Conservation (phyloP, 257 asterid species). For the Nicotiana attenuata region DNA sequence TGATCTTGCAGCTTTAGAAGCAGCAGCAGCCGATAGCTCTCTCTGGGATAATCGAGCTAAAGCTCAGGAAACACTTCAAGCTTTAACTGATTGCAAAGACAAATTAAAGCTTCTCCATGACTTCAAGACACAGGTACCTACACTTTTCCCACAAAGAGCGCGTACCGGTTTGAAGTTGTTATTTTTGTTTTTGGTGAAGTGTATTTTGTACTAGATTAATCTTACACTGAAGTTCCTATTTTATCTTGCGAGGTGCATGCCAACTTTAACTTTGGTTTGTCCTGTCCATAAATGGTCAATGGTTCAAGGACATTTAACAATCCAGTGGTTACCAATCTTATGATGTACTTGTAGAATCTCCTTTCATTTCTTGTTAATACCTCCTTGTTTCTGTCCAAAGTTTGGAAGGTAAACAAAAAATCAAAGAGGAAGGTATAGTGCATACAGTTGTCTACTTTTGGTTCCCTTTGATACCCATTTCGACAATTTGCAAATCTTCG, state of each 20-base stretch:
- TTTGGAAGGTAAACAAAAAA: not conserved
- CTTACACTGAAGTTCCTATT: not conserved
- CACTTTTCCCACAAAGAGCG: constrained; percentile 9
- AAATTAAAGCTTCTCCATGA: constrained; percentile 79
- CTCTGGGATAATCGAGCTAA: constrained; percentile 89
- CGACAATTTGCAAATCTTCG: not conserved
- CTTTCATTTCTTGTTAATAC: not conserved
- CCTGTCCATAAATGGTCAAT: not conserved
- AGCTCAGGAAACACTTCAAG: constrained; percentile 95
- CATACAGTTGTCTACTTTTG: not conserved
- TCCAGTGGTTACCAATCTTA: not conserved
- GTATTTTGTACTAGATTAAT: not conserved
- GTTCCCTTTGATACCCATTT: not conserved
- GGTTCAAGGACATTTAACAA: not conserved
- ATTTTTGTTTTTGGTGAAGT: not conserved
- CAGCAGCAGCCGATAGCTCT: constrained; percentile 74
- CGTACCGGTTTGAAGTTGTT: not conserved
- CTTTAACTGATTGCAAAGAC: constrained; percentile 80
- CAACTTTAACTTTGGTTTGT: constrained; percentile 1
- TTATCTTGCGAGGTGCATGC: not conserved
- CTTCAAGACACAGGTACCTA: constrained; percentile 72
- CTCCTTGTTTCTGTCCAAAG: not conserved
- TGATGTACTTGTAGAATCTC: not conserved
- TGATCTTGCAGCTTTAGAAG: constrained; percentile 62
- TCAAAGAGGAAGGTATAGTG: not conserved